Evolutionary conservation across 2,329 filamentous ascomycete species (phyloP), one percentile per base, ranked within the genome.

Genomic region (Huntiella bhutanensis): DNA sequence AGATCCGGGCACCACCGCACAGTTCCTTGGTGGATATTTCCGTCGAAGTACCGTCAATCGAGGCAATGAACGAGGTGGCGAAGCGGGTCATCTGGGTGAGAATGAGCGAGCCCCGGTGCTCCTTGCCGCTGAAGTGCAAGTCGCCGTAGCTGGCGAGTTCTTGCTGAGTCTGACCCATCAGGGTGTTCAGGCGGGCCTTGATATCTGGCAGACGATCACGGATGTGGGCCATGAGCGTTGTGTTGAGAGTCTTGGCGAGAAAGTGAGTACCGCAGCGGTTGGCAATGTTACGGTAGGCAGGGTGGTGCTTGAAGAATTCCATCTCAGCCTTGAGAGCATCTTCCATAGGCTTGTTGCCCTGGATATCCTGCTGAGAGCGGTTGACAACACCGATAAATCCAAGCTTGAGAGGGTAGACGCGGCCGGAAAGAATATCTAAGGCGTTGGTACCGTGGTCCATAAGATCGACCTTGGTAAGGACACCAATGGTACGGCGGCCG

Each of bases 151-250:
- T 94, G 38, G 91, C 91, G 48, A 98, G 71, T 62, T 98, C 91
- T 65, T 98, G 91, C 59, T 98, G 91, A 42, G 91, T 96, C 63
- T 98, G 91, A n/a, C 91, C 91, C 91, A 98, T 98, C 44, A 98
- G 68, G 1, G 91, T 98, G 62, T 98, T 98, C 51, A 98, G 71
- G 47, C 91, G 80, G 43, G 91, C 91, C 65, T 98, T 98, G 68
- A 98, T 98, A 61, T 98, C 91, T 28, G 91, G 91, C 55, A 98
- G 67, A 41, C 91, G 77, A 60, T 98, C 91, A 51, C 91, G 82
- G 58, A 98, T 98, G 58, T 98, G 91, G 16, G 77, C 66, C 91
- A 98, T 96, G 53, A 98, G 71, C 10, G 91, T 98, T 38, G 80
- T 80, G 63, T 96, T 98, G 51, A 98, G 71, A 11, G 84, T 94